Percentiles rank a stretch among this genome's conserved stretches.
Conservation (phyloP, 1,284 basidiomycete genomes). For the Sanghuangporus baumii region DNA sequence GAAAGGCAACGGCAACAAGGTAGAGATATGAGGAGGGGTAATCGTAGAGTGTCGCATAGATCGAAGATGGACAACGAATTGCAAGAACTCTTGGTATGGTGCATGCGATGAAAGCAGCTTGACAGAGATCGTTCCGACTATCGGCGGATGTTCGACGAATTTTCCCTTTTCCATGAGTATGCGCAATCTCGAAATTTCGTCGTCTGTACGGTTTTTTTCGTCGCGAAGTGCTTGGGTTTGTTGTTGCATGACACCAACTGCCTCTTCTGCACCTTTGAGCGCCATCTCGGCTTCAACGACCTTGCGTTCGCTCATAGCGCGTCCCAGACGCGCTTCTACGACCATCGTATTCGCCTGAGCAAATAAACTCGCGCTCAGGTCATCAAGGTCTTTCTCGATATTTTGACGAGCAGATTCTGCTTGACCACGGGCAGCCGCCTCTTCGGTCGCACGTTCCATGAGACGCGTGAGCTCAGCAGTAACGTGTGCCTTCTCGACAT, state of each 20-base stretch:
- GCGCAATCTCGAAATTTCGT: slow-evolving; percentile 42
- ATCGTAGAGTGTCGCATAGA: slow-evolving; percentile 57
- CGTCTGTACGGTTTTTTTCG: slow-evolving; percentile 58
- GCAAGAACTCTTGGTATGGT: slow-evolving; percentile 83
- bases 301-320: slow-evolving; percentile 77
- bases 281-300: slow-evolving; percentile 77
- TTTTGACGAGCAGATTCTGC: slow-evolving; percentile 80
- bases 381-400: slow-evolving; percentile 89
- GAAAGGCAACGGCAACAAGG: slow-evolving; percentile 77
- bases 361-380: slow-evolving; percentile 86
- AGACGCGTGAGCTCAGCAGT: slow-evolving; percentile 88
- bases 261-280: slow-evolving; percentile 80
- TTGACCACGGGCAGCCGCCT: slow-evolving; percentile 85
- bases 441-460: slow-evolving; percentile 92
- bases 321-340: slow-evolving; percentile 77
- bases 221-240: slow-evolving; percentile 74
- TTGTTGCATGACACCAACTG: slow-evolving; percentile 76
- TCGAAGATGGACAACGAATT: slow-evolving; percentile 80
- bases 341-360: slow-evolving; percentile 92
- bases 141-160: slow-evolving; percentile 43
- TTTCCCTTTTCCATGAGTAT: slow-evolving; percentile 61
- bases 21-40: slow-evolving; percentile 59
- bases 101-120: slow-evolving; percentile 61
- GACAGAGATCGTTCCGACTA: slow-evolving; percentile 22
- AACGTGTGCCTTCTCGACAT: slow-evolving; percentile 91